These are phyloP conservation scores for Chenopodium formosanum DNA, from an alignment of 148 eudicot species.

Conservation along the genomic window DNA sequence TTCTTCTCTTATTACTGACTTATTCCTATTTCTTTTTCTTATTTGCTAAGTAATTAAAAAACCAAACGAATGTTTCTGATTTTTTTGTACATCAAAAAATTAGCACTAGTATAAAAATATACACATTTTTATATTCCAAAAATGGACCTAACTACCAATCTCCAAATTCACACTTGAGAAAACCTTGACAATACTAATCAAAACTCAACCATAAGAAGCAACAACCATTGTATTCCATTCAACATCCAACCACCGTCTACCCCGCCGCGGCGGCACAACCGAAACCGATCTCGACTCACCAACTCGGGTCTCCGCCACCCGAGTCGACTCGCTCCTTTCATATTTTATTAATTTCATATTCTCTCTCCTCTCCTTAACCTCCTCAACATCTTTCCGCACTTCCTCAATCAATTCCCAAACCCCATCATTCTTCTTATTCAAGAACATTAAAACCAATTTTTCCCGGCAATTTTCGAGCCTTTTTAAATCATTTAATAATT, in stretches of 20 bases:
- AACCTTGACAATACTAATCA: not conserved
- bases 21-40: not conserved
- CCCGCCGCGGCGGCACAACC: conserved; percentile 12
- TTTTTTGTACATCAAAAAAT: not conserved
- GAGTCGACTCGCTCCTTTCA: conserved; percentile 33
- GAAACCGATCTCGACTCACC: not conserved
- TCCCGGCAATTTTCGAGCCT: conserved; percentile 42
- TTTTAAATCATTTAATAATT: conserved; percentile 34
- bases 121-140: not conserved
- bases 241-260: conserved; percentile 36
- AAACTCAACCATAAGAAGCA: not conserved
- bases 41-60: not conserved
- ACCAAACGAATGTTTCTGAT: not conserved
- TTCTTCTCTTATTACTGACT: too few relatives aligned
- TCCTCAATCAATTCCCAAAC: conserved; percentile 53
- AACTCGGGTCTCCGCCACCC: not conserved
- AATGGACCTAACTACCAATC: not conserved
- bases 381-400: conserved; percentile 22
- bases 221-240: conserved; percentile 30
- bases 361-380: conserved; percentile 29
- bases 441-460: conserved; percentile 46
- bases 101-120: not conserved
- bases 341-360: conserved; percentile 27
- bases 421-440: conserved; percentile 54
- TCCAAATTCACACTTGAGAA: not conserved